Evolutionary conservation across 768 basidiomycete genomes (phyloP).

Genomic region (Psilocybe cyanescens): DNA sequence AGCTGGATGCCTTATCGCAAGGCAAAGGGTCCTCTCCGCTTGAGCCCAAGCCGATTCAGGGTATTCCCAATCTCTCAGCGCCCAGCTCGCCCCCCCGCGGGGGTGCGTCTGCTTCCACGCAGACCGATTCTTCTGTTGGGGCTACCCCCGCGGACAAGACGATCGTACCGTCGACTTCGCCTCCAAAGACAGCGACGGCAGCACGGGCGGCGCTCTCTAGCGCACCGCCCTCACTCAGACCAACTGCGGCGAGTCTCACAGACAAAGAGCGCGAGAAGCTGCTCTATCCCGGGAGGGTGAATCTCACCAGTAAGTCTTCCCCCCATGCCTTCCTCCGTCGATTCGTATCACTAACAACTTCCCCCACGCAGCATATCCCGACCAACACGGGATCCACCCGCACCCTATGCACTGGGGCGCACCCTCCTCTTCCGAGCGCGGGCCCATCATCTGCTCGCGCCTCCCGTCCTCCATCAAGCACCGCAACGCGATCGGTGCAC

Average conservation of each 20-base stretch:
- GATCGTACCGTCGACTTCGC: too few species aligned
- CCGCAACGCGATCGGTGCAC: slow-evolving; percentile 93
- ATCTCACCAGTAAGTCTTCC: slow-evolving; percentile 72
- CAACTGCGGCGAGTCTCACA: slow-evolving; percentile 17
- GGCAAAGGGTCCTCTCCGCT: slow-evolving; percentile 27
- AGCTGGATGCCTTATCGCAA: slow-evolving; percentile 57
- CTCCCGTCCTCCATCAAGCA: slow-evolving; percentile 83
- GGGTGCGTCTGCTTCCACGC: neutral
- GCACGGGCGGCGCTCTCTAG: slow-evolving; percentile 15
- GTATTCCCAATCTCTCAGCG: slow-evolving; percentile 13
- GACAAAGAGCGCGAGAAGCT: slow-evolving; percentile 75
- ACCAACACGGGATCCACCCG: slow-evolving; percentile 87
- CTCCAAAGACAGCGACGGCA: neutral
- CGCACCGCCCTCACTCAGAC: slow-evolving; percentile 9
- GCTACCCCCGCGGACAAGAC: neutral
- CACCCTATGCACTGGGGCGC: slow-evolving; percentile 85
- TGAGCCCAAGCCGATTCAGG: slow-evolving; percentile 32
- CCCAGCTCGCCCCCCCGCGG: slow-evolving; percentile 24
- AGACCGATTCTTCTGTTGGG: neutral
- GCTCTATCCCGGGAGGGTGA: slow-evolving; percentile 82
- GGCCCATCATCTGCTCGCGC: slow-evolving; percentile 89
- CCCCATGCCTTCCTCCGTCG: too few species aligned
- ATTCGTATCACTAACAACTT: too few species aligned
- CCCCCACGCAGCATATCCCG: slow-evolving; percentile 73
- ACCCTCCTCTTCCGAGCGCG: slow-evolving; percentile 61